Conservation (phyloP, 768 basidiomycete species). For the Russula virescens region DNA sequence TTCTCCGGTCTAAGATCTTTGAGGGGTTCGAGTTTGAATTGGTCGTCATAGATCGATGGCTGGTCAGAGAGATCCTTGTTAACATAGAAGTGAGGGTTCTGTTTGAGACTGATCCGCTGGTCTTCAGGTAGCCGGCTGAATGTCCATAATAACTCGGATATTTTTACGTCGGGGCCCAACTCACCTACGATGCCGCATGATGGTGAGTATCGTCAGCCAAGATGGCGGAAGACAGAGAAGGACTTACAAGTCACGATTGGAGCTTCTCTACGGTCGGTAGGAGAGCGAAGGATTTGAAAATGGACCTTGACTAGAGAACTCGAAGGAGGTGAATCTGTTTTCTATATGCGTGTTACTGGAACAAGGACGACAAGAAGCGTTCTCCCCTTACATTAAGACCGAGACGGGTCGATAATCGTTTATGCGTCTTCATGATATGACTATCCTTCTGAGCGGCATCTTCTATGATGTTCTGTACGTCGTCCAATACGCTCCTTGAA, state of each 20-base stretch:
- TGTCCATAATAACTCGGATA: slow-evolving; percentile 20
- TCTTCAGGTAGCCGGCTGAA: slow-evolving; percentile 20
- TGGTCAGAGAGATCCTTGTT: slow-evolving; percentile 17
- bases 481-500: slow-evolving; percentile 13
- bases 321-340: slow-evolving; percentile 1
- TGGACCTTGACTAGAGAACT: slow-evolving; percentile 14
- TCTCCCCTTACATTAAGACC: slow-evolving; percentile 10
- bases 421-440: slow-evolving; percentile 16
- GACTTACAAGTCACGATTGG: slow-evolving; percentile 15
- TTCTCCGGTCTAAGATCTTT: slow-evolving; percentile 17
- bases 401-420: slow-evolving; percentile 14
- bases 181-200: not conserved
- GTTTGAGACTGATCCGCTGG: slow-evolving; percentile 19
- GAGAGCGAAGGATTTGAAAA: slow-evolving; percentile 17
- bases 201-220: not conserved
- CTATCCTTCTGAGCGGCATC: slow-evolving; percentile 21
- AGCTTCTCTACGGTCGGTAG: slow-evolving; percentile 14
- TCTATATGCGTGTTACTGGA: not conserved
- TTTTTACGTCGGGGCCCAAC: slow-evolving; percentile 13
- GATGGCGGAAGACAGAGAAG: not conserved
- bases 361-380: not conserved
- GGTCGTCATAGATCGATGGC: slow-evolving; percentile 6
- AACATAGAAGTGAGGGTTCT: slow-evolving; percentile 19
- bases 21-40: slow-evolving; percentile 15
- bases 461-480: slow-evolving; percentile 20